These are phyloP conservation scores for Adansonia grandidieri DNA, from an alignment of 441 rosid species.

Conservation along the genomic window DNA sequence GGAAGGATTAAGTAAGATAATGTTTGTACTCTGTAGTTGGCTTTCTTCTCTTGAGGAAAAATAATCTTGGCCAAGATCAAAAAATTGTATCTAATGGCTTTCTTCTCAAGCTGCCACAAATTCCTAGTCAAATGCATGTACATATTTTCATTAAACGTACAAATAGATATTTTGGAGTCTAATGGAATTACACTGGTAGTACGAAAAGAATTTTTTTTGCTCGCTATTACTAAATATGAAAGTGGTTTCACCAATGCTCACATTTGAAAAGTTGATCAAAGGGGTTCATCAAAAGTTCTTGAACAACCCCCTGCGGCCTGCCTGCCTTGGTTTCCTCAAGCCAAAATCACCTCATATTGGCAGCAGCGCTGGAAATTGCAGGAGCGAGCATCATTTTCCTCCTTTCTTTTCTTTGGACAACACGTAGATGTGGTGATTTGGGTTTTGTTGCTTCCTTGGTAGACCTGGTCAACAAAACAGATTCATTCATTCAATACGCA, in stretches of 20 bases:
- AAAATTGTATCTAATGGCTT: too few relatives aligned
- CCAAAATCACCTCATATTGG: slow-evolving; percentile 65
- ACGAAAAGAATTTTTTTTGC: too few relatives aligned
- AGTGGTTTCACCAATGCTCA: too few relatives aligned
- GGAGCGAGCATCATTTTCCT: slow-evolving; percentile 37
- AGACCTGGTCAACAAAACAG: slow-evolving; percentile 48
- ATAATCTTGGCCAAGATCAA: too few relatives aligned
- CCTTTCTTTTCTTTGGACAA: slow-evolving; percentile 56
- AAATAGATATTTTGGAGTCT: background rate
- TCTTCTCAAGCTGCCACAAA: too few relatives aligned
- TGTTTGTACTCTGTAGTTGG: too few relatives aligned
- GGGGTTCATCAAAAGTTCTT: slow-evolving; percentile 65
- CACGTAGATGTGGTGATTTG: slow-evolving; percentile 72
- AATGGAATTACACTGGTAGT: too few relatives aligned
- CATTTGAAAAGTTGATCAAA: background rate
- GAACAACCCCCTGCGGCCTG: slow-evolving; percentile 43
- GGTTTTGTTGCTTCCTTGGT: slow-evolving; percentile 71
- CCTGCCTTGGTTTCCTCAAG: background rate
- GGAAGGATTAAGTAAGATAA: too few relatives aligned
- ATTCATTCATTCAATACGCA: background rate
- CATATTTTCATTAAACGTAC: background rate
- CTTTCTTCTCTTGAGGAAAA: too few relatives aligned
- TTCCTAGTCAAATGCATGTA: too few relatives aligned
- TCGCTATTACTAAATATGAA: too few relatives aligned
- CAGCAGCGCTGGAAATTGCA: slow-evolving; percentile 62